Percentiles rank a stretch among this genome's conserved stretches.
Evolutionary conservation across 164 flowering plant genomes (phyloP).

Genomic region (Platanus orientalis): DNA sequence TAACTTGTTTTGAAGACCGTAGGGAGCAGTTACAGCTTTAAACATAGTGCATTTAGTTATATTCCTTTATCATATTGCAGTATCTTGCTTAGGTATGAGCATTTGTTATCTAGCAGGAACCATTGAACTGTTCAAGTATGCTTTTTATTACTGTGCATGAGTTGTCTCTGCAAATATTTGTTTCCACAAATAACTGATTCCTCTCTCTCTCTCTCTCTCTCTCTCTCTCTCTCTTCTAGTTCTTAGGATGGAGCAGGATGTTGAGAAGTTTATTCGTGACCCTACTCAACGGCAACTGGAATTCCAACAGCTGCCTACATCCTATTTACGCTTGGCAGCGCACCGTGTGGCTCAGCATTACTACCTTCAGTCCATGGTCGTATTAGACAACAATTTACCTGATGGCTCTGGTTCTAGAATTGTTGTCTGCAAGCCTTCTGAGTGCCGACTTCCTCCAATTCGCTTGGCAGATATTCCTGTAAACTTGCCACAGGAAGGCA

Average conservation of each 20-base stretch:
- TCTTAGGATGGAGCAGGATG: conserved; percentile 93
- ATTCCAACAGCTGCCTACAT: conserved; percentile 97
- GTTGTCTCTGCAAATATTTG: too few species aligned
- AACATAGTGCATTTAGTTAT: too few species aligned
- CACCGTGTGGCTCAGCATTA: conserved; percentile 99
- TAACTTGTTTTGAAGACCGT: too few species aligned
- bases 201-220: conserved; percentile 2
- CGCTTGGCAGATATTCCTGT: conserved; percentile 91
- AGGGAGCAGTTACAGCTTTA: too few species aligned
- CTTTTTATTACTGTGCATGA: too few species aligned
- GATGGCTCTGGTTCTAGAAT: conserved; percentile 89
- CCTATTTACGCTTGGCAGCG: conserved; percentile 91
- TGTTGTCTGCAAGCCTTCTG: conserved; percentile 74
- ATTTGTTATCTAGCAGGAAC: not conserved
- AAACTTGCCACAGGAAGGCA: conserved; percentile 61
- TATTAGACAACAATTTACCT: conserved; percentile 57
- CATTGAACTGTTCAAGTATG: too few species aligned
- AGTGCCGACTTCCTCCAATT: conserved; percentile 55
- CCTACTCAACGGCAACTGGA: conserved; percentile 77
- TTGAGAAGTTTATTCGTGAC: conserved; percentile 82
- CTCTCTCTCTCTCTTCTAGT: conserved; percentile 36
- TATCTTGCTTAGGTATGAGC: too few species aligned
- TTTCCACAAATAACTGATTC: not conserved
- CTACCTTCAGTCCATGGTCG: conserved; percentile 80
- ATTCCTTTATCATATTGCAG: too few species aligned